Evolutionary conservation across 2,329 filamentous ascomycete species (phyloP).

Genomic region (Aspergillus brunneoviolaceus): DNA sequence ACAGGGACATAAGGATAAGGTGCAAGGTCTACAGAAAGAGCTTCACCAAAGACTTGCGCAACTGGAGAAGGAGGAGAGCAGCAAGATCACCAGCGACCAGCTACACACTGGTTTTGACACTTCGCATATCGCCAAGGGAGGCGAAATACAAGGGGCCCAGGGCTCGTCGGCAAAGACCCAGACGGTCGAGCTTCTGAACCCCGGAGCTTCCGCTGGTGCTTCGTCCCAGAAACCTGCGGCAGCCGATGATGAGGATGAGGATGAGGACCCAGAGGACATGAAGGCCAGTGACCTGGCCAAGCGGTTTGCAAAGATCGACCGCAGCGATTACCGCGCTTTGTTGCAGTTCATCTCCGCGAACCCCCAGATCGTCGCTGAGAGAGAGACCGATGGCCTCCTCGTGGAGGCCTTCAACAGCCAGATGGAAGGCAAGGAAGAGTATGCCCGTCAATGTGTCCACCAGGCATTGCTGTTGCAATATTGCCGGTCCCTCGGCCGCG

Average conservation of each 20-base stretch:
- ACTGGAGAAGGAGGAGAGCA: conserved; percentile 78
- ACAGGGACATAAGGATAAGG: conserved; percentile 71
- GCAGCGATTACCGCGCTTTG: conserved; percentile 70
- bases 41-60: conserved; percentile 71
- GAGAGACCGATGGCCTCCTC: conserved; percentile 85
- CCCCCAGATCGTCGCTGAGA: conserved; percentile 75
- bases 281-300: conserved; percentile 76
- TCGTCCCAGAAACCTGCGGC: conserved; percentile 43
- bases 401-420: conserved; percentile 90
- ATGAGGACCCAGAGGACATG: conserved; percentile 68
- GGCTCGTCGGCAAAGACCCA: conserved; percentile 39
- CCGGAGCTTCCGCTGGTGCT: conserved; percentile 44
- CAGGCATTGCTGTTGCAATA: conserved; percentile 92
- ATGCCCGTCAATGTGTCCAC: conserved; percentile 83
- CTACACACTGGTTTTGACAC: conserved; percentile 89
- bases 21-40: conserved; percentile 74
- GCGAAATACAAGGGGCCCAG: conserved; percentile 47
- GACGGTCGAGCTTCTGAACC: conserved; percentile 73
- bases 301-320: conserved; percentile 75
- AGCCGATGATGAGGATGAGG: conserved; percentile 50
- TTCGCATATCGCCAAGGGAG: conserved; percentile 70
- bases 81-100: conserved; percentile 91
- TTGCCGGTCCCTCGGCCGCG: conserved; percentile 81
- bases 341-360: conserved; percentile 76
- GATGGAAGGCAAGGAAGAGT: conserved; percentile 72